Percentiles rank a stretch among this genome's conserved stretches.
These are phyloP conservation scores for Nemophila menziesii DNA, from an alignment of 257 asterid species.

Conservation along the genomic window DNA sequence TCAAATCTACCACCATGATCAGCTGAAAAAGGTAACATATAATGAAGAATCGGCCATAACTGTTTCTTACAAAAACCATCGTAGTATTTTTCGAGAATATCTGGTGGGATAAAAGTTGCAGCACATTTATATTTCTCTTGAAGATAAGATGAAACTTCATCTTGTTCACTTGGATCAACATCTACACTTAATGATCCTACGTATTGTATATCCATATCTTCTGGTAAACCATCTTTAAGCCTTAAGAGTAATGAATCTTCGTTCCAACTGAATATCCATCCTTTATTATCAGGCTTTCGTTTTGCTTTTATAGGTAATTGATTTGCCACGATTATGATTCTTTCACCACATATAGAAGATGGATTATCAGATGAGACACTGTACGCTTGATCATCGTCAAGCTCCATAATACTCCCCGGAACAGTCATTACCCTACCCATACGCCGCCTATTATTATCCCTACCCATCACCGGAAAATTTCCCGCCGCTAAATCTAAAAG, in stretches of 20 bases:
- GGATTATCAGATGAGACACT: conserved; percentile 74
- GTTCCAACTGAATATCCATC: conserved; percentile 79
- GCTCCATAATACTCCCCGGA: conserved; percentile 66
- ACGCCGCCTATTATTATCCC: conserved; percentile 58
- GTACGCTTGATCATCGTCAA: conserved; percentile 60
- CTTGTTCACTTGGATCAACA: conserved; percentile 70
- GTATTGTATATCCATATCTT: conserved; percentile 70
- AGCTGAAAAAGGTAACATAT: conserved; percentile 67
- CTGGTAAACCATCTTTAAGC: conserved; percentile 78
- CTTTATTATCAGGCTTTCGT: conserved; percentile 68
- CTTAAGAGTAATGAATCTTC: conserved; percentile 65
- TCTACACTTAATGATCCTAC: conserved; percentile 67
- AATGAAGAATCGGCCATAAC: conserved; percentile 75
- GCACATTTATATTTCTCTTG: conserved; percentile 64
- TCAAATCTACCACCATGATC: conserved; percentile 72
- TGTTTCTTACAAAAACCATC: conserved; percentile 82
- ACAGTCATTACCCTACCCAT: conserved; percentile 80
- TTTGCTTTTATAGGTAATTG: conserved; percentile 66
- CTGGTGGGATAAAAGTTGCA: conserved; percentile 59
- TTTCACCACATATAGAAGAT: conserved; percentile 63
- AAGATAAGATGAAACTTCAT: conserved; percentile 52
- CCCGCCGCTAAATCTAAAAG: conserved; percentile 81
- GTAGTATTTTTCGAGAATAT: conserved; percentile 45
- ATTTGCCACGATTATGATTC: conserved; percentile 71
- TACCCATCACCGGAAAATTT: conserved; percentile 61